phyloP scores from a whole-genome alignment of 1,284 basidiomycete genomes.

The Cronartium quercuum region DNA sequence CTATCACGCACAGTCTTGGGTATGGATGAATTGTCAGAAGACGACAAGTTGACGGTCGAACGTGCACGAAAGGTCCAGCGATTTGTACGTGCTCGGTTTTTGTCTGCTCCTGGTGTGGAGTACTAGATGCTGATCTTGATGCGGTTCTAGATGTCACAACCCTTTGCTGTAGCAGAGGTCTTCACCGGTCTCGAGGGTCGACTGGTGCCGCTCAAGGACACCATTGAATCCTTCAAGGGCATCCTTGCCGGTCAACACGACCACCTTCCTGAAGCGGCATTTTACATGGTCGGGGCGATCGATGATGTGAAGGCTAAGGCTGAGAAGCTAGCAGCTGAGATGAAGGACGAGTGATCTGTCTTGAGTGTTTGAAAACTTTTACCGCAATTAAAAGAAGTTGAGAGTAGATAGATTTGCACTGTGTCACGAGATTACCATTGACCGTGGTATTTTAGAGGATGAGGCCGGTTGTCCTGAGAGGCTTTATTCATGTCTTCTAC shows the following conservation, averaged over 20 bases:
- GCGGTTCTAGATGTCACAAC: constrained; percentile 80
- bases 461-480: neutral
- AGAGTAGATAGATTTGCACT: neutral
- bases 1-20: constrained; percentile 72
- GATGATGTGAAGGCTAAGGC: constrained; percentile 95
- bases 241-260: constrained; percentile 87
- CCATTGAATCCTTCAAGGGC: constrained; percentile 87
- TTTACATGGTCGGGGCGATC: constrained; percentile 67
- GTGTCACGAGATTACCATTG: neutral
- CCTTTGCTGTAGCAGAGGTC: constrained; percentile 98
- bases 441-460: neutral
- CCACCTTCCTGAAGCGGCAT: constrained; percentile 71
- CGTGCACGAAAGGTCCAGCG: constrained; percentile 57
- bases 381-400: neutral
- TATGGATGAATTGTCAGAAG: constrained; percentile 99
- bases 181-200: constrained; percentile 98
- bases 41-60: constrained; percentile 94
- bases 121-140: constrained; percentile 45
- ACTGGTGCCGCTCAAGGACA: constrained; percentile 87
- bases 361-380: neutral
- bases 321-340: constrained; percentile 88
- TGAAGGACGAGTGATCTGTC: constrained; percentile 48
- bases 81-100: constrained; percentile 28
- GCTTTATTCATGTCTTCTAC: no score
- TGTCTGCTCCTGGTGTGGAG: neutral